Base-by-base conservation (phyloP, 257 asterid genomes). In the Solanum virginianum region DNA sequence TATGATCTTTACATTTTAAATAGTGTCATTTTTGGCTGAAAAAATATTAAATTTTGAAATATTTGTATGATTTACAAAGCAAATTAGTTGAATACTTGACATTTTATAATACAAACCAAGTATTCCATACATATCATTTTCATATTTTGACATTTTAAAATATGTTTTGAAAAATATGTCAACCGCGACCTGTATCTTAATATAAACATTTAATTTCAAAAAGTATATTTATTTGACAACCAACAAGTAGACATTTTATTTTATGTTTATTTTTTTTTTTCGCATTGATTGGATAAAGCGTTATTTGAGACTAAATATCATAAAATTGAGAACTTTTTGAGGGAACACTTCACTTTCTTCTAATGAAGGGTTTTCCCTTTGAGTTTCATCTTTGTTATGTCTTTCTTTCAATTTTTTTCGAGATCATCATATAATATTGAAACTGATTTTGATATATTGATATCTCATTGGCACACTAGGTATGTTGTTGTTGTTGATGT, bases 11-110 rank as follows among this genome's bases (percentile, higher is more conserved):
- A 10, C 22, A 8, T 62, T 62, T 22, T 10, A 11, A 62, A 32
- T 22, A 4, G 8, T 62, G 36, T 7, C 4, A 13, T 22, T 0
- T 62, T 22, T 62, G 4, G 11, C 7, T 22, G 11, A 15, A 22
- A 60, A 22, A 59, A 9, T 0, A 62, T 10, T 1, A 62, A 60
- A 60, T 22, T 5, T 22, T 62, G 0, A 62, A 22, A 62, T 62
- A 22, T 62, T 2, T 8, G 17, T 0, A 0, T 5, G 32, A 0
- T 0, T 60, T 60, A 1, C 4, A 0, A 62, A 62, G 69, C 4
- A 22, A 22, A 22, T 22, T 16, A 62, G 0, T 0, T 62, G 9
- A 62, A 8, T 54, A 8, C 5, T 62, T 22, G 17, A 22, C 9
- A 62, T 62, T 22, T 22, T 62, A 62, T 1, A 62, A 7, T 22